Base-by-base conservation (phyloP, 495 filamentous ascomycete genomes). In the Penicillium chermesinum region DNA sequence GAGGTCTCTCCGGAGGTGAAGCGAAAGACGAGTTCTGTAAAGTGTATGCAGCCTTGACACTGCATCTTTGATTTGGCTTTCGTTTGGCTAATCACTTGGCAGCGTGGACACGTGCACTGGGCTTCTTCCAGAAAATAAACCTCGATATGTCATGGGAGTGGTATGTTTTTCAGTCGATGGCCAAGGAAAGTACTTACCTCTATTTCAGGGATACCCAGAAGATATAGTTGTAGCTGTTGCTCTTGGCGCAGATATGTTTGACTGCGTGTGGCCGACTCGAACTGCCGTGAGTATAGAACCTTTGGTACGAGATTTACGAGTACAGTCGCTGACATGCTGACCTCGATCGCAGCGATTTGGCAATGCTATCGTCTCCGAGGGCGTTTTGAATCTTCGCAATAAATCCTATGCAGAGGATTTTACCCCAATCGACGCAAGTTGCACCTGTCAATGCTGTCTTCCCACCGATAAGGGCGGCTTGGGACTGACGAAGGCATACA, bases 231-330 rank as follows among this genome's bases (percentile, higher is more conserved):
- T 98, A 12, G 89, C 87, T 42, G 77, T 95, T 10, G 93, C 93
- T 9, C 78, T 98, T 4, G 93, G 93, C 3, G 93, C 94, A 17
- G 93, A 98, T 62, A 97, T 98, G 94, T 98, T 98, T 65, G 93
- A 98, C 70, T 98, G 94, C 59, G 93, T 97, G 5, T 98, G 94
- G 94, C 94, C 91, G 7, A 98, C 93, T 18, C 78, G 93, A 34
- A 97, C 93, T 18, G 93, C 94, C 10, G 82, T 80, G 70, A 57
- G 69, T 57, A 12, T 27, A 4, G 18, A 37, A 5, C 13, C 25
- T 30, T 30, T 10, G 25, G 25, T n/a, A n/a, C n/a, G n/a, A n/a
- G n/a, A n/a, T n/a, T n/a, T 13, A 33, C 13, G 7, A 7, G 7
- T 33, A 33, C 7, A 13, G 30, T 33, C 30, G 30, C 7, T 33